These are phyloP conservation scores for Xerocomellus dryophilus DNA, from an alignment of 768 basidiomycete genomes.

Conservation along the genomic window DNA sequence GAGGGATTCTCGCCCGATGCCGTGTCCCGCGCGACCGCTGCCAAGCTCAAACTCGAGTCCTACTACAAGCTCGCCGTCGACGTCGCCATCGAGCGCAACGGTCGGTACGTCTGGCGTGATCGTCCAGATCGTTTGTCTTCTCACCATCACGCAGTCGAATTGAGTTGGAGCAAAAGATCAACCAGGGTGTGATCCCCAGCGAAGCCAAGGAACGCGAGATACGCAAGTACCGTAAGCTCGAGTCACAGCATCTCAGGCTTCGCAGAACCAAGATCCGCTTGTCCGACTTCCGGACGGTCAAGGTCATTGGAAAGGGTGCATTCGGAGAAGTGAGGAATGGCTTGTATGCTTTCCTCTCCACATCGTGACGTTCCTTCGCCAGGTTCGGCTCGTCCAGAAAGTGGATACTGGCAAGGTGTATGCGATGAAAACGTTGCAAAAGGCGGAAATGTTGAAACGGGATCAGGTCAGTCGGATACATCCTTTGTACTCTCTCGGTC, in stretches of 20 bases:
- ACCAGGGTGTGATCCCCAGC: constrained; percentile 65
- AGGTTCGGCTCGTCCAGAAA: constrained; percentile 97
- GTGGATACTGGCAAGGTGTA: constrained; percentile 97
- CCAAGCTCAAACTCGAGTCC: constrained; percentile 94
- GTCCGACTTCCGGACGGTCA: constrained; percentile 91
- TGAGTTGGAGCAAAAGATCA: constrained; percentile 82
- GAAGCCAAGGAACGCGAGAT: constrained; percentile 90
- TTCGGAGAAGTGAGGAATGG: constrained; percentile 82
- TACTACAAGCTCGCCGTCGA: constrained; percentile 99
- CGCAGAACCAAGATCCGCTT: constrained; percentile 91
- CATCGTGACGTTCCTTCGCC: constrained; percentile 5
- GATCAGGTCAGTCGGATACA: constrained; percentile 70
- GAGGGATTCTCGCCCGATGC: constrained; percentile 81
- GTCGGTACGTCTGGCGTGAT: constrained; percentile 53
- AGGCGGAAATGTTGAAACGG: constrained; percentile 98
- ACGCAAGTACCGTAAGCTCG: constrained; percentile 79
- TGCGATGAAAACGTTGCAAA: constrained; percentile 98
- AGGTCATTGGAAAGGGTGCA: constrained; percentile 98
- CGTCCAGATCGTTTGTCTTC: background rate
- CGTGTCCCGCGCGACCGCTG: constrained; percentile 85
- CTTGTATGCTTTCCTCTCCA: background rate
- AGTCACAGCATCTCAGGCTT: constrained; percentile 87
- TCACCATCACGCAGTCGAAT: constrained; percentile 58
- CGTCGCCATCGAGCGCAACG: constrained; percentile 92
- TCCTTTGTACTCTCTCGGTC: background rate